A percentile compares a stretch with the other conserved stretches of the same genome.
phyloP scores from a whole-genome alignment of 192 early-diverging fungal species.

The Lobosporangium transversale region DNA sequence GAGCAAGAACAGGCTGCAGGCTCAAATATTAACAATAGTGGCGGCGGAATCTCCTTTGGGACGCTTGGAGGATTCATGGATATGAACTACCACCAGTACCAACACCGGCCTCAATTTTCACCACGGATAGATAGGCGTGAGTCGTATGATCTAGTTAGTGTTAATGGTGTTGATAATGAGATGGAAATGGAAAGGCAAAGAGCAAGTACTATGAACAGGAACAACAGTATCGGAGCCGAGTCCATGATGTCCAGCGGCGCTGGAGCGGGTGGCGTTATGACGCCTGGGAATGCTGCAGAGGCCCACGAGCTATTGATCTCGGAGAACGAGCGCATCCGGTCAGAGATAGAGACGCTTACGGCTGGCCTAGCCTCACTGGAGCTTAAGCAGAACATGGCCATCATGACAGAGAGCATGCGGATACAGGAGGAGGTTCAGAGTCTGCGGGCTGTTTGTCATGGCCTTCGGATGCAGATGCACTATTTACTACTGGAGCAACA shows the following conservation, averaged over 20 bases:
- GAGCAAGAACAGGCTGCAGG: slow-evolving; percentile 20
- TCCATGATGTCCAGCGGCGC: slow-evolving; percentile 14
- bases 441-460: slow-evolving; percentile 70
- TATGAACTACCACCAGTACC: slow-evolving; percentile 11
- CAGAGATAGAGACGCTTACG: slow-evolving; percentile 66
- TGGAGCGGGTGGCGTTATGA: slow-evolving; percentile 1
- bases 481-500: slow-evolving; percentile 66
- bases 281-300: slow-evolving; percentile 7
- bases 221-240: slow-evolving; percentile 38
- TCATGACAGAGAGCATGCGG: slow-evolving; percentile 72
- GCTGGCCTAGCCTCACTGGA: slow-evolving; percentile 67
- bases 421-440: slow-evolving; percentile 77
- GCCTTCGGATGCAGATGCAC: slow-evolving; percentile 75
- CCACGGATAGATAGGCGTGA: slow-evolving; percentile 6
- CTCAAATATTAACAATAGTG: neutral
- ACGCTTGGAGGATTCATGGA: slow-evolving; percentile 19
- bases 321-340: slow-evolving; percentile 62
- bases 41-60: slow-evolving; percentile 5
- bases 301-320: slow-evolving; percentile 58
- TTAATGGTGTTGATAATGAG: slow-evolving; percentile 11
- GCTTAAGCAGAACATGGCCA: slow-evolving; percentile 73
- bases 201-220: slow-evolving; percentile 19
- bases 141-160: slow-evolving; percentile 6
- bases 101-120: slow-evolving; percentile 1
- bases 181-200: slow-evolving; percentile 12